Conservation (phyloP, 768 basidiomycete species). For the Amanita rimosa region DNA sequence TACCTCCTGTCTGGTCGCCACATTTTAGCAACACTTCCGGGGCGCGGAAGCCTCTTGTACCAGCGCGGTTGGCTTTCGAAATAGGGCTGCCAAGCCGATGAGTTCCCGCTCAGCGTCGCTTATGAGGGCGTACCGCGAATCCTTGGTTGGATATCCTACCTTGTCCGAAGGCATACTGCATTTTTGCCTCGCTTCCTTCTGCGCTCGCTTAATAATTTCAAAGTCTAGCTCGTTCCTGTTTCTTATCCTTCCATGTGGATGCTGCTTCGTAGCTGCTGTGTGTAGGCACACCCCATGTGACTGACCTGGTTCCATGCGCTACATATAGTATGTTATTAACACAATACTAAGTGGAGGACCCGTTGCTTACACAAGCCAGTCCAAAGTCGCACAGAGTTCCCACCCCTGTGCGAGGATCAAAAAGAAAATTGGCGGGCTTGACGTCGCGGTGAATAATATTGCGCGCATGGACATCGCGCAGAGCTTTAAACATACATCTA, state of each 20-base stretch:
- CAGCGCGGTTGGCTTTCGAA: conserved; percentile 92
- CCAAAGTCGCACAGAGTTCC: conserved; percentile 95
- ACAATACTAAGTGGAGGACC: not conserved
- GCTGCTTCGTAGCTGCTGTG: conserved; percentile 43
- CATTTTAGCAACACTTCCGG: conserved; percentile 96
- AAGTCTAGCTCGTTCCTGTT: conserved; percentile 32
- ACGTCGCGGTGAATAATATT: conserved; percentile 94
- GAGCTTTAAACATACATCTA: conserved; percentile 80
- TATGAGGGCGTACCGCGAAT: conserved; percentile 42
- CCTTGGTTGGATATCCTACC: conserved; percentile 72
- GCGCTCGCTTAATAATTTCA: conserved; percentile 41
- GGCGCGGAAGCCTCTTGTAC: conserved; percentile 93
- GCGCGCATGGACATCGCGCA: conserved; percentile 80
- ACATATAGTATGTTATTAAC: conserved; percentile 2
- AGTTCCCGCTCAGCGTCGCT: not conserved
- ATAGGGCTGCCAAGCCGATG: conserved; percentile 37
- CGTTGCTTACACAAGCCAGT: conserved; percentile 68
- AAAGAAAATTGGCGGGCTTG: conserved; percentile 96
- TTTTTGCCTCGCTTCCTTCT: conserved; percentile 49
- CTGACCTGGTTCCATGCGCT: conserved; percentile 47
- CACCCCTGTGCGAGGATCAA: conserved; percentile 70
- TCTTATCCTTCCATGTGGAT: conserved; percentile 59
- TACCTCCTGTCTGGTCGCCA: conserved; percentile 84
- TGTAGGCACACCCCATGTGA: conserved; percentile 64
- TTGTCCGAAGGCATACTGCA: conserved; percentile 45